Conservation (phyloP, 2,329 filamentous ascomycete genomes). For the Phaeosphaeria sp. region DNA sequence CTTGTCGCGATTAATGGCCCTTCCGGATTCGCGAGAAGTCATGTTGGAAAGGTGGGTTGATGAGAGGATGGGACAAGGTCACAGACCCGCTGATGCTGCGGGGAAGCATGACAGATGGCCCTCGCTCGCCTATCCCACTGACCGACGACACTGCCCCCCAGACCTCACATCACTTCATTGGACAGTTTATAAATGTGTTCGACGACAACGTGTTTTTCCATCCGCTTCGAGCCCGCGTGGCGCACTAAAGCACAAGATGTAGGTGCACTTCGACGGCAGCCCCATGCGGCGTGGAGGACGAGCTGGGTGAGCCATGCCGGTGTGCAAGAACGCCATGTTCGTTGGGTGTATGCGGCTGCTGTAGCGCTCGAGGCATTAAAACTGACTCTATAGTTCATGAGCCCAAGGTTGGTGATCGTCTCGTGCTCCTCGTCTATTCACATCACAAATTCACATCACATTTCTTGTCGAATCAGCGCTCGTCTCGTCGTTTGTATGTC, state of each 20-base stretch:
- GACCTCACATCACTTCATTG: slow-evolving; percentile 5
- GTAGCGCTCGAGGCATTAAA: slow-evolving; percentile 4
- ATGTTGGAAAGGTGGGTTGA: slow-evolving; percentile 2
- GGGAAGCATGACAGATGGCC: slow-evolving; percentile 19
- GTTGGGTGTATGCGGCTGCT: slow-evolving; percentile 1
- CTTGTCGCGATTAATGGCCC: background rate
- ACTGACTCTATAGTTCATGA: background rate
- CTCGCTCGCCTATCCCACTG: slow-evolving; percentile 9
- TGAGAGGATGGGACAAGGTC: slow-evolving; percentile 11
- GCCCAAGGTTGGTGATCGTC: slow-evolving; percentile 6
- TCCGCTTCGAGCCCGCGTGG: slow-evolving; percentile 1
- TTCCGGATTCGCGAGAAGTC: background rate
- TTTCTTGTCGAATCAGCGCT: background rate
- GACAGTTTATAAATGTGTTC: slow-evolving; percentile 9
- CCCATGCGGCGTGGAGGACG: slow-evolving; percentile 1
- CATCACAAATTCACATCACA: no score
- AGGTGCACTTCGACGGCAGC: slow-evolving; percentile 1
- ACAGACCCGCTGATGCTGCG: slow-evolving; percentile 14
- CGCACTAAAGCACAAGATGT: slow-evolving; percentile 3
- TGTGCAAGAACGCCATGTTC: slow-evolving; percentile 3
- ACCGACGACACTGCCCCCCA: slow-evolving; percentile 8
- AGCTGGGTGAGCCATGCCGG: slow-evolving; percentile 6
- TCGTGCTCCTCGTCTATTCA: background rate
- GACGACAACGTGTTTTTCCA: background rate
- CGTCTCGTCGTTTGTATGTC: background rate